Evolutionary conservation across 352 stramenopile genomes (phyloP), one percentile per base, ranked within the genome.

Genomic region (Globisporangium paroecandrum): DNA sequence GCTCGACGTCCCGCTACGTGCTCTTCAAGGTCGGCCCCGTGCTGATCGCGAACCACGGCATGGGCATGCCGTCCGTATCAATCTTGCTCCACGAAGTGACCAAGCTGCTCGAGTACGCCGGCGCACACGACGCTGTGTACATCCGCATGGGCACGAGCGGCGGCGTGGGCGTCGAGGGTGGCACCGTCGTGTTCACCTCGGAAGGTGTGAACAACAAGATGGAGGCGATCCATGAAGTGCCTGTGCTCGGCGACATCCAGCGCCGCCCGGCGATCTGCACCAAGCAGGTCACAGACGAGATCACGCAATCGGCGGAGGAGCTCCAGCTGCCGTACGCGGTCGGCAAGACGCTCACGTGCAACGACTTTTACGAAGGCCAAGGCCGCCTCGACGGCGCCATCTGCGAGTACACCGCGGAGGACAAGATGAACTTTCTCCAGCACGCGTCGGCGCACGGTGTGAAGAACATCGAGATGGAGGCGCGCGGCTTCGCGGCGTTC

Each of bases 401-500:
- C 66, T 91, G 83, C 69, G 84, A 93, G 68, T 92, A 87, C 74
- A 87, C 83, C 13, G 62, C 77, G 22, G 85, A 95, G 36, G 83
- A 95, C 71, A 93, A 93, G 71, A 81, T 93, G 65, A 68, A 66
- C 18, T 95, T 91, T 68, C 68, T 95, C 57, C 68, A 89, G 46
- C 76, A 72, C 38, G 77, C 80, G 29, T 74, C 82, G 4, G 77
- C 72, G 18, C 71, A 70, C 12, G 85, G 87, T 41, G 84, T 93
- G 41, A 81, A 82, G 64, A 95, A 95, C 79, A 95, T 95, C 38
- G 87, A 95, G 72, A 95, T 95, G 87, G 87, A 95, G 69, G 86
- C 79, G 29, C 77, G 79, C 13, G 68, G 77, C 64, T 91, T 95
- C 51, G 83, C 87, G 24, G 77, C 77, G 58, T 92, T 93, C 66